Evolutionary conservation across 495 filamentous ascomycete species (phyloP), one percentile per base, ranked within the genome.

Genomic region (Aspergillus kassunensis): DNA sequence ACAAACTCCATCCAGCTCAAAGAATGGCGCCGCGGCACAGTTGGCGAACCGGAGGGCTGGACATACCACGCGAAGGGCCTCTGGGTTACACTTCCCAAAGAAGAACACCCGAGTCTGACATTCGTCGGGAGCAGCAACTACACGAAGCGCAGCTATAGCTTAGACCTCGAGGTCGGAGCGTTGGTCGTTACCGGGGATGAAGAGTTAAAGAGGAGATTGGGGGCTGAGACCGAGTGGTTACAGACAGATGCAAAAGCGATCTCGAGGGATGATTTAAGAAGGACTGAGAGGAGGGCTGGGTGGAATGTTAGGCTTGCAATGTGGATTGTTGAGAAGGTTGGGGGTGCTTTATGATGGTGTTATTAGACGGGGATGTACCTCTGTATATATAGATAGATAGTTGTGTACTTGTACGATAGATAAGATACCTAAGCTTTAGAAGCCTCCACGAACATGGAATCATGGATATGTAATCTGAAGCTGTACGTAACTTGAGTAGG

Each of bases 51-150:
- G 0, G 86, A 75, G 15, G 95, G 89, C 2, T 99, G 93, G 93
- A 96, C 91, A 0, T 99, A 99, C 64, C 93, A 99, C 61, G 93
- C 93, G 42, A 99, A 99, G 69, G 93, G 93, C 0, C 74, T 98
- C 2, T 98, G 93, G 93, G 78, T 96, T 19, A 90, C 89, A 0
- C 68, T 97, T 11, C 84, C 84, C 0, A 56, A 62, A 36, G 71
- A 72, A 42, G 66, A 74, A 53, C 46, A 70, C 36, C 90, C 92
- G 2, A 87, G 86, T 44, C 78, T 96, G 20, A 91, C 82, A 20
- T 73, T 97, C 2, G 81, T 99, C 5, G 93, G 93, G 0, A 91
- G 86, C 59, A 92, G 87, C 35, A 99, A 99, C 64, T 99, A 97
- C 68, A 99, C 93, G 0, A 91, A 93, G 63, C 76, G 93, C 27